Conservation (phyloP, 2,329 filamentous ascomycete species). For the Colletotrichum tofieldiae region DNA sequence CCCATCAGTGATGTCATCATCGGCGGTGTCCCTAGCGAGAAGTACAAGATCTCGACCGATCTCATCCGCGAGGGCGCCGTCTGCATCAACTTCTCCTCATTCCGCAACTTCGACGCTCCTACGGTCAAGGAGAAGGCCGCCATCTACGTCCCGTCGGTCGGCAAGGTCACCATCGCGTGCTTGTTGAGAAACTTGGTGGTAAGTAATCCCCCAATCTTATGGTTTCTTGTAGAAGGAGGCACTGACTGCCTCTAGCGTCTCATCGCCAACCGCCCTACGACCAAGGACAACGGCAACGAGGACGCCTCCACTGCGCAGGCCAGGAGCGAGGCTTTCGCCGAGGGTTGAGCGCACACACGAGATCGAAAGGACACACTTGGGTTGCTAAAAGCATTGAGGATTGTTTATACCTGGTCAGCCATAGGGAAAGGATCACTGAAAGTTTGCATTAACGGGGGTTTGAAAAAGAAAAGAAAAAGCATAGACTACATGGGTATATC, state of each 20-base stretch:
- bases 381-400: conserved; percentile 21
- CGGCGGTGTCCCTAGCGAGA: conserved; percentile 89
- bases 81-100: conserved; percentile 99
- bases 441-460: conserved; percentile 17
- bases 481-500: conserved; percentile 32
- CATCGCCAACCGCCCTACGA: conserved; percentile 65
- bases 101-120: conserved; percentile 89
- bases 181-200: conserved; percentile 91
- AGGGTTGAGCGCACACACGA: conserved; percentile 49
- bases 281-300: conserved; percentile 53
- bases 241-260: conserved; percentile 58
- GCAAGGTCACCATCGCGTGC: conserved; percentile 97
- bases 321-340: conserved; percentile 59
- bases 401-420: conserved; percentile 28
- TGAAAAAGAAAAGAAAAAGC: conserved; percentile 29
- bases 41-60: conserved; percentile 90
- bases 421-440: conserved; percentile 23
- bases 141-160: conserved; percentile 96
- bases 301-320: conserved; percentile 51
- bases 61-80: conserved; percentile 90
- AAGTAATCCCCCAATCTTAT: conserved; percentile 55
- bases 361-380: conserved; percentile 10
- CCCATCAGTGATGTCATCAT: conserved; percentile 95
- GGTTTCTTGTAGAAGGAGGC: neutral
- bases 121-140: conserved; percentile 95